Base-by-base conservation (phyloP, 495 filamentous ascomycete genomes). In the Aspergillus wentii region DNA sequence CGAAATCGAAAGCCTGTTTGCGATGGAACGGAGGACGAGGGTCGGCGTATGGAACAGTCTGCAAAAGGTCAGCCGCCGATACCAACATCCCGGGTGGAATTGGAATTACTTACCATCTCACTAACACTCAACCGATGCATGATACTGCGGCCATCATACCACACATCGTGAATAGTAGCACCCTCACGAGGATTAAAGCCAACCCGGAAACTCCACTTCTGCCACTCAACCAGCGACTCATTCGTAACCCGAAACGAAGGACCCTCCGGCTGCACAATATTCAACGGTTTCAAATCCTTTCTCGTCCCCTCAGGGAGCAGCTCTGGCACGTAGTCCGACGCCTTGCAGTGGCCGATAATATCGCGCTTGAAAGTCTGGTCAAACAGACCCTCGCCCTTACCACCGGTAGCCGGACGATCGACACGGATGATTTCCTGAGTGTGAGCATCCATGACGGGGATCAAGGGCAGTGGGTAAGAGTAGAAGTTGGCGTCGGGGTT, bases 211-310 rank as follows among this genome's bases (percentile, higher is more conserved):
- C 69, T 63, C 81, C 81, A 85, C 45, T 83, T 83, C 57, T 85
- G 81, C 81, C 81, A 85, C 28, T 69, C 66, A 6, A 75, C 65
- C 23, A 72, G 60, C 17, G 72, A 69, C 22, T 77, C 75, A 11
- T 69, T 59, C 1, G 61, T 63, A 14, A 70, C 66, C 7, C 46
- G 59, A 65, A 94, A 94, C 4, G 83, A 87, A 4, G 80, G 79
- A 1, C 88, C 88, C 35, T 91, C 77, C 0, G 87, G 86, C 51
- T 94, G 88, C 9, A 81, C 61, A 0, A 94, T 78, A 21, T 83
- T 82, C 42, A 91, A 61, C 3, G 87, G 86, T 59, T 91, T 92
- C 26, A 92, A 59, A 52, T 88, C 76, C 53, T 74, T 75, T 23
- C 72, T 56, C n/a, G 88, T 71, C 7, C 72, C 64, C 7, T 60